These are phyloP conservation scores for Allium cepa DNA, from an alignment of 106 monocot genomes.

Conservation along the genomic window DNA sequence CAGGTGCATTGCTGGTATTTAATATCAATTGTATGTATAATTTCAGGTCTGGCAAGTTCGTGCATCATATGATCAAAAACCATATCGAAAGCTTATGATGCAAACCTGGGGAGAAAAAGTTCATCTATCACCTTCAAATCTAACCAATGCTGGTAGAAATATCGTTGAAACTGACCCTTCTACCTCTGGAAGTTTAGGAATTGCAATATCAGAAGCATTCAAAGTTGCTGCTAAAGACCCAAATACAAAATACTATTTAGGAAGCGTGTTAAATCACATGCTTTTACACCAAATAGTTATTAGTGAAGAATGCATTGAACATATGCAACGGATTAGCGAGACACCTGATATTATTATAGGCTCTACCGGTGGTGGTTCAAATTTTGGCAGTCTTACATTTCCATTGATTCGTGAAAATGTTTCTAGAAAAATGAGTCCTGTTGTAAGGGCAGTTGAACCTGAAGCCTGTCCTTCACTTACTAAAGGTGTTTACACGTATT, in stretches of 20 bases:
- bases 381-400: constrained; percentile 67
- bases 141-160: constrained; percentile 45
- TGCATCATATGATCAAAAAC: constrained; percentile 84
- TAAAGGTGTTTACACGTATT: constrained; percentile 64
- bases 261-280: constrained; percentile 81
- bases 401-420: constrained; percentile 78
- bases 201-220: constrained; percentile 85
- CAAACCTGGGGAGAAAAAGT: constrained; percentile 94
- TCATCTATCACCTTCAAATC: constrained; percentile 62
- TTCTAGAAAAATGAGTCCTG: constrained; percentile 42
- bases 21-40: too few relatives aligned
- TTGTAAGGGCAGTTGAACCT: constrained; percentile 73
- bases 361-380: constrained; percentile 84
- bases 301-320: constrained; percentile 74
- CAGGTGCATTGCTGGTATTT: too few relatives aligned
- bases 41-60: constrained; percentile 85
- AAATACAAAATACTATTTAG: constrained; percentile 81
- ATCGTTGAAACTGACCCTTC: constrained; percentile 52
- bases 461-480: constrained; percentile 82
- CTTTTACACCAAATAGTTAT: constrained; percentile 80
- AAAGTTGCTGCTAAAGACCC: constrained; percentile 46
- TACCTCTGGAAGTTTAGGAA: constrained; percentile 73
- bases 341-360: constrained; percentile 72
- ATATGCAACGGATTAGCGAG: constrained; percentile 54
- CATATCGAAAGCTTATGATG: constrained; percentile 82